Evolutionary conservation across 352 stramenopile species (phyloP).

Genomic region (Blastocystis sp.): DNA sequence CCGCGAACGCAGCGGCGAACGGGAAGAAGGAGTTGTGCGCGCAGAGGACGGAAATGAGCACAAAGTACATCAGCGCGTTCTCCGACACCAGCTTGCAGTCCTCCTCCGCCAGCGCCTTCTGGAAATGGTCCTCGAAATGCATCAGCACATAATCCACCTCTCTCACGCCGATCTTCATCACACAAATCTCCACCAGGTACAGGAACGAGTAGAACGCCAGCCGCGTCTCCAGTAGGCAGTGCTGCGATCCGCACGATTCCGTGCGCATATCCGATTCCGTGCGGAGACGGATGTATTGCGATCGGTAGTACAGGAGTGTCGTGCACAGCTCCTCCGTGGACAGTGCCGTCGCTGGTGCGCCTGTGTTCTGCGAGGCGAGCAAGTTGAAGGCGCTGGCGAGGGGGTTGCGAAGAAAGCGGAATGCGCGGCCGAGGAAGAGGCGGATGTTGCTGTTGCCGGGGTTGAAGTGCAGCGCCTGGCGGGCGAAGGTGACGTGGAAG

Average conservation of each 20-base stretch:
- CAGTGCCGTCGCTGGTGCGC: not conserved
- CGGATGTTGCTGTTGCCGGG: conserved; percentile 1
- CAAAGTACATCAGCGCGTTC: not conserved
- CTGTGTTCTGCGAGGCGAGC: not conserved
- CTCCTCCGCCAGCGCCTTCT: not conserved
- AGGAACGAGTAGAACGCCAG: conserved; percentile 23
- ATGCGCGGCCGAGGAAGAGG: conserved; percentile 7
- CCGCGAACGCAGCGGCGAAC: not conserved
- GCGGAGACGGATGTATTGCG: conserved; percentile 33
- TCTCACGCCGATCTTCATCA: conserved; percentile 32
- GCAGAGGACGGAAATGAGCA: not conserved
- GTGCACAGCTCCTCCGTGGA: not conserved
- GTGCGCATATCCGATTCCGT: not conserved
- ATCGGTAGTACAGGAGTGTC: conserved; percentile 14
- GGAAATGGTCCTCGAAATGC: conserved; percentile 11
- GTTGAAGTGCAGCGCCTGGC: conserved; percentile 3
- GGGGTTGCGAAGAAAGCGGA: conserved; percentile 13
- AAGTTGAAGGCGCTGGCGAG: conserved; percentile 13
- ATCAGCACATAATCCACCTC: conserved; percentile 2
- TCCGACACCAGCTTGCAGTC: not conserved
- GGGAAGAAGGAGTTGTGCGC: not conserved
- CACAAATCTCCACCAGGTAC: conserved; percentile 13
- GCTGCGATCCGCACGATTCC: not conserved
- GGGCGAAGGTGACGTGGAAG: not conserved
- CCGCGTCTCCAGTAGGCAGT: not conserved